phyloP scores from a whole-genome alignment of 441 rosid genomes.

The Macaranga tanarius region DNA sequence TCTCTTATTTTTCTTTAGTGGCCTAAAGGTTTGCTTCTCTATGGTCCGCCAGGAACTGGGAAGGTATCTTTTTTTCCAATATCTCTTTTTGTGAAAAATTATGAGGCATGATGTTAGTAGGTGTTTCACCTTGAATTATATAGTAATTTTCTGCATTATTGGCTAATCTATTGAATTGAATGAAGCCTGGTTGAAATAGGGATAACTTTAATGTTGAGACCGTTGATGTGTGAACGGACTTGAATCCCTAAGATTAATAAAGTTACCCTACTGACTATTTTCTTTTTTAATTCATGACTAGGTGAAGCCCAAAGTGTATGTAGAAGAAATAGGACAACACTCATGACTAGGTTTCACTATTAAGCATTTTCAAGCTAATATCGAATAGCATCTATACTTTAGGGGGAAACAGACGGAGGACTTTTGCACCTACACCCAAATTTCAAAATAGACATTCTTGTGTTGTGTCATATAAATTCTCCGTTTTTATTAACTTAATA shows the following conservation, averaged over 20 bases:
- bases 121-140: background rate
- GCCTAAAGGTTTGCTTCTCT: conserved; percentile 80
- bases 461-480: background rate
- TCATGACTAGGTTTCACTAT: background rate
- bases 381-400: background rate
- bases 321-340: background rate
- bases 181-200: no score
- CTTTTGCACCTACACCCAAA: background rate
- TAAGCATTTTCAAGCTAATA: background rate
- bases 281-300: no score
- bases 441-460: background rate
- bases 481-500: background rate
- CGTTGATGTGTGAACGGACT: no score
- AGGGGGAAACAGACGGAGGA: background rate
- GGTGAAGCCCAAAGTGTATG: background rate
- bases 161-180: no score
- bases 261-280: background rate
- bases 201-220: no score
- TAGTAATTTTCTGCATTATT: no score
- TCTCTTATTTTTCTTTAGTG: conserved; percentile 43
- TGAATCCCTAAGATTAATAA: no score
- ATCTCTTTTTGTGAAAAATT: background rate
- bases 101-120: background rate
- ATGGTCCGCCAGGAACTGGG: conserved; percentile 88
- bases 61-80: conserved; percentile 41